Base-by-base conservation (phyloP, 2,329 filamentous ascomycete species). In the Tolypocladium nubicola region DNA sequence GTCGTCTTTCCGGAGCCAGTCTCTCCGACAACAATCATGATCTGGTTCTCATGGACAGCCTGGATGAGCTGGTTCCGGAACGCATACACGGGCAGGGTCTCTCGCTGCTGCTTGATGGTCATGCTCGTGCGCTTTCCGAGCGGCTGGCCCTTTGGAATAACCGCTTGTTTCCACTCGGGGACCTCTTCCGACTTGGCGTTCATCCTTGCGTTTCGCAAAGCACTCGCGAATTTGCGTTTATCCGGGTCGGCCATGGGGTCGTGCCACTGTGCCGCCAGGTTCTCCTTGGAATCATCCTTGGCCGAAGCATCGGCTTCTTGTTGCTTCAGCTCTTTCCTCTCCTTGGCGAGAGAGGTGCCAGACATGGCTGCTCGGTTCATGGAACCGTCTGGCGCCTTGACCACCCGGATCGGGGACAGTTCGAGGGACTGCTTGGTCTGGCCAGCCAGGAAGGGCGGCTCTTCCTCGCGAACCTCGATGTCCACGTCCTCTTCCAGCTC, bases 1-100 rank as follows among this genome's bases (percentile, higher is more conserved):
- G 94, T 99, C 0, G 94, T 99, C 73, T 99, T 99, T 63, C 94
- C 94, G 0, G 91, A 97, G 16, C 94, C 94, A 55, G 94, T 99
- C 70, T 99, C 94, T 65, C 94, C 94, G 55, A 99, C 93, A 0
- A 99, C 93, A 67, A 99, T 96, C 61, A 99, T 72, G 52, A 99
- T 82, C 67, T 97, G 93, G 68, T 99, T 94, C 43, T 90, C 86
- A 33, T 80, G 78, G 2, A 99, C 87, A 26, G 94, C 94, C 64
- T 96, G 84, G 62, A 97, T 87, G 37, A 99, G 81, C 67, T 95
- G 89, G 54, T 84, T 87, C 56, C 93, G 84, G 75, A 99, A 97
- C 56, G 86, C 88, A 73, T 78, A 99, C 0, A 97, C 92, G 0
- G 94, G 94, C 54, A 99, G 75, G 35, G 85, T 87, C 70, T 97